These are phyloP conservation scores for Sporopachydermia quercuum DNA, from an alignment of 805 yeast genomes.

Conservation along the genomic window DNA sequence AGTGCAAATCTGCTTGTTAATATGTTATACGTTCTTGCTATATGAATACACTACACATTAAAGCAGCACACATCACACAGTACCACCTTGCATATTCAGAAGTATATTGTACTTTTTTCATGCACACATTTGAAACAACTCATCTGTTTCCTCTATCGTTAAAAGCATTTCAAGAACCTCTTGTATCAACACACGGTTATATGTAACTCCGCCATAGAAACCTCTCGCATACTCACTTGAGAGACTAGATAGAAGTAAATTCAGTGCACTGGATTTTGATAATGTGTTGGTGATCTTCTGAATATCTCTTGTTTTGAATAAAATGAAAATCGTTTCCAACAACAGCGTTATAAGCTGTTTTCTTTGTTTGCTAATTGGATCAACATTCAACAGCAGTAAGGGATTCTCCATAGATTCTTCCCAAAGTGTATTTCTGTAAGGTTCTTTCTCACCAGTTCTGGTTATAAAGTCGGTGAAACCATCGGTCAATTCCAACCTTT, in stretches of 20 bases:
- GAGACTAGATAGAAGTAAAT: conserved; percentile 14
- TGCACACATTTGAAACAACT: conserved; percentile 27
- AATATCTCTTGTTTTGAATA: conserved; percentile 4
- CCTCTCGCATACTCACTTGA: conserved; percentile 11
- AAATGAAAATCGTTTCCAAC: not conserved
- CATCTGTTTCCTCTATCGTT: conserved; percentile 70
- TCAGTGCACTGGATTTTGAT: conserved; percentile 10
- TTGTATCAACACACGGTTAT: conserved; percentile 49
- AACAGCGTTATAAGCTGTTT: not conserved
- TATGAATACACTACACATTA: no score
- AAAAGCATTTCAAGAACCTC: conserved; percentile 51
- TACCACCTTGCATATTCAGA: no score
- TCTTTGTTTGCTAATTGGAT: not conserved
- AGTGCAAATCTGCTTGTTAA: no score
- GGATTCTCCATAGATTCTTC: no score
- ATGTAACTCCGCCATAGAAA: conserved; percentile 11
- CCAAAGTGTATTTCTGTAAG: no score
- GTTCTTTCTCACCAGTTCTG: no score
- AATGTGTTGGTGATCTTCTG: conserved; percentile 3
- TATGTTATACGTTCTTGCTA: no score
- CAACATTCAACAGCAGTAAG: no score
- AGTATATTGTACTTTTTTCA: no score
- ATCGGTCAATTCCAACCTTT: no score
- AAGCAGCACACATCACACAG: no score
- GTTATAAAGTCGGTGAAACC: no score